A percentile compares a stretch with the other conserved stretches of the same genome.
These are phyloP conservation scores for Yarrowia porcina DNA, from an alignment of 805 yeast species.

Conservation along the genomic window DNA sequence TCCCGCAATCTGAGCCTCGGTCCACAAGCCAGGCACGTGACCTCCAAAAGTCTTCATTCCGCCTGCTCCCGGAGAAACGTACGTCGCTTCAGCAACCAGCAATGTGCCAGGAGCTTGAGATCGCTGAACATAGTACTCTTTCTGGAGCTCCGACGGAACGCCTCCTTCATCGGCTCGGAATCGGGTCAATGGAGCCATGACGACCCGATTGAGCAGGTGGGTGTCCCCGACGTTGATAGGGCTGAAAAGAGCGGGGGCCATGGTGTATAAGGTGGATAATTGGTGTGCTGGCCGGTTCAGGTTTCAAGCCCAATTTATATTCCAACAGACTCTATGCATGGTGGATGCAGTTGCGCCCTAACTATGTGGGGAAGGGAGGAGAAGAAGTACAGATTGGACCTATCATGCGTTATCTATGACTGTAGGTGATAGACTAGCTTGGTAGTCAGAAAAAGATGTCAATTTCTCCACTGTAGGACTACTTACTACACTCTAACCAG, in stretches of 20 bases:
- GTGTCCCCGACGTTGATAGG: conserved; percentile 36
- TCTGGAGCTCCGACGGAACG: conserved; percentile 47
- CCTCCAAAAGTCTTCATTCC: conserved; percentile 36
- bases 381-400: neutral
- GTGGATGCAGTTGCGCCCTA: conserved; percentile 8
- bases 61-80: conserved; percentile 42
- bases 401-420: neutral
- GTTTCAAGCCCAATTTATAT: neutral
- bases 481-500: too few species aligned
- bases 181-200: conserved; percentile 52
- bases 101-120: conserved; percentile 52
- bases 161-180: conserved; percentile 40
- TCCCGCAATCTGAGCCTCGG: conserved; percentile 79
- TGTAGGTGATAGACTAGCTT: too few species aligned
- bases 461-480: too few species aligned
- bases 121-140: conserved; percentile 56
- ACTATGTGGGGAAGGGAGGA: conserved; percentile 5
- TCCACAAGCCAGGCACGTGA: conserved; percentile 49
- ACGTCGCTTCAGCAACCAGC: conserved; percentile 59
- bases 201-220: conserved; percentile 43
- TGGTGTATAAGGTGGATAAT: neutral
- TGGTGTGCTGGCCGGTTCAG: neutral
- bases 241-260: conserved; percentile 28
- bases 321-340: neutral
- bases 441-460: too few species aligned